Base-by-base conservation (phyloP, 306 rosid genomes). In the Cotoneaster glaucophyllus region DNA sequence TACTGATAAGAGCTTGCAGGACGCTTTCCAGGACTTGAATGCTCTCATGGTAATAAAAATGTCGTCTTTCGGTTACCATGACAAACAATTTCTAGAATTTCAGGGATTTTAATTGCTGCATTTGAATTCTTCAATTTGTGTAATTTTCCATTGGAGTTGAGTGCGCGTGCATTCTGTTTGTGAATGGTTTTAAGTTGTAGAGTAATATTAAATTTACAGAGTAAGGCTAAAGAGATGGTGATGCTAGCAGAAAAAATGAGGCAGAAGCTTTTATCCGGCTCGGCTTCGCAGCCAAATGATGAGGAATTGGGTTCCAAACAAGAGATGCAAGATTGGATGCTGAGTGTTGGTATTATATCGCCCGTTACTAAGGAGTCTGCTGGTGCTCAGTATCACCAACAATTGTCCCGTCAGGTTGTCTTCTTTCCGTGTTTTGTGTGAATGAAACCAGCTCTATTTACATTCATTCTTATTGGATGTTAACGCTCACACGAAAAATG, bases 291-390 rank as follows among this genome's bases (percentile, higher is more conserved):
- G 77, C 63, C 82, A 29, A 85, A 77, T 37, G 97, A 95, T 41
- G 99, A 95, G 22, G 98, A 95, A 77, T 82, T 89, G 90, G 97
- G 96, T 73, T 90, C 97, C 44, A 95, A 92, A 80, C 97, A 95
- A 86, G 99, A 92, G 81, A 90, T 95, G 82, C 99, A 92, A 79
- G 97, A 95, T 76, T 95, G 90, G 97, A 56, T 95, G 82, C 85
- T 95, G 84, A 92, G 99, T 73, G 90, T 95, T 82, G 99, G 99
- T 76, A 92, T 92, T 69, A 80, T 92, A 79, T 92, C 99, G 25
- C 99, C 99, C 11, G 99, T 95, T 70, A 95, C 99, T 13, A 95
- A 92, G 85, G 99, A 92, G 89, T 92, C 99, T 69, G 97, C 99
- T 0, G 99, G 99, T 73, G 97, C 97, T 58, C 73, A 89, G 82